Base-by-base conservation (phyloP, 2,329 filamentous ascomycete species). In the Fusarium haematococcum region DNA sequence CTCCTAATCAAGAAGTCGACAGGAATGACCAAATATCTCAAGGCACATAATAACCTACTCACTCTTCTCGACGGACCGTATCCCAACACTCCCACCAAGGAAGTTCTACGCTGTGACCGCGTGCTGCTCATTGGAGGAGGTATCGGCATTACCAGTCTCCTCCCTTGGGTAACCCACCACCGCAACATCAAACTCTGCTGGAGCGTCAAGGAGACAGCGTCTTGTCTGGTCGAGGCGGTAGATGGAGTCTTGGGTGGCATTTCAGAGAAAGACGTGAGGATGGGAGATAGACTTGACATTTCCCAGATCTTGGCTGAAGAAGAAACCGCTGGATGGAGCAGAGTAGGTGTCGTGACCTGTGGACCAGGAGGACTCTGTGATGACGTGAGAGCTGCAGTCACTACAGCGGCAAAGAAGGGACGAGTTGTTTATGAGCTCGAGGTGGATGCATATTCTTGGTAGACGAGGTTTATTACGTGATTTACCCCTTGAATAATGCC, bases 391-490 rank as follows among this genome's bases (percentile, higher is more conserved):
- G 58, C 58, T 4, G 41, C n/a, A n/a, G 58, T 48, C n/a, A 25
- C 39, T 16, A 20, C 11, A 4, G 23, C 39, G 7, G 58, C 37
- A 25, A 43, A 41, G 58, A 33, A 48, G 18, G 25, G 27, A 7
- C 7, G 4, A 6, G 20, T 9, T 8, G n/a, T 45, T 25, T 61
- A 27, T 11, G 58, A 61, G 6, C 58, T 61, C 6, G 37, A 61
- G 41, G 58, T 61, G 5, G 58, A 61, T 33, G 39, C 58, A 16
- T 61, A 45, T 16, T 61, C 58, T 18, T 61, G 37, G 58, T 61
- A 58, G 54, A 23, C 18, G 7, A 30, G 18, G 11, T 9, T 11
- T 27, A 20, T 4, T 25, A 6, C 13, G 45, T 30, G 6, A 48
- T 25, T 16, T 20, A 16, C 9, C 7, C 20, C 3, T 23, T 25